Conservation (phyloP, 371 early-diverging fungal species). For the Apophysomyces sp. region DNA sequence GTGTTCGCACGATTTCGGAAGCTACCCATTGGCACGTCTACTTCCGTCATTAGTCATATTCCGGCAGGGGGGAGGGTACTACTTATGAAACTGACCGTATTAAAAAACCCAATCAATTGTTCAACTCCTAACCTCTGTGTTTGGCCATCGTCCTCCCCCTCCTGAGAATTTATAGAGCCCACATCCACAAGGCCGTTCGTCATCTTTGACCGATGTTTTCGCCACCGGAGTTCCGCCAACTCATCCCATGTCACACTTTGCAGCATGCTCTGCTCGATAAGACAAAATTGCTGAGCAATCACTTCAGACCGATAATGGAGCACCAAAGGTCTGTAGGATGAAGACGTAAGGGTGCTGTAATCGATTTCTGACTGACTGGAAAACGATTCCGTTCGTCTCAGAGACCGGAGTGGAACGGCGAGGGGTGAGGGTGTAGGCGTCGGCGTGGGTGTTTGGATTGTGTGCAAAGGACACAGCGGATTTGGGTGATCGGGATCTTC, state of each 20-base stretch:
- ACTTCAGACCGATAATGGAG: slow-evolving; percentile 41
- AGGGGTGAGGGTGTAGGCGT: background rate
- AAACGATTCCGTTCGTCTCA: background rate
- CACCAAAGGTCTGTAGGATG: slow-evolving; percentile 35
- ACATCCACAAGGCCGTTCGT: slow-evolving; percentile 10
- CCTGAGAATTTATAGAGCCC: slow-evolving; percentile 3
- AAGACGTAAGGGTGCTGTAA: background rate
- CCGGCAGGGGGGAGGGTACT: background rate
- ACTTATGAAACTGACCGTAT: slow-evolving; percentile 27
- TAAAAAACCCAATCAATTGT: slow-evolving; percentile 39
- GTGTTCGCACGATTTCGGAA: slow-evolving; percentile 42
- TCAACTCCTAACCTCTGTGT: slow-evolving; percentile 25
- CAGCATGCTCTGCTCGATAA: slow-evolving; percentile 54
- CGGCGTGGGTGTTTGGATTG: background rate
- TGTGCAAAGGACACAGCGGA: slow-evolving; percentile 15
- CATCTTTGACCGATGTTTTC: slow-evolving; percentile 22
- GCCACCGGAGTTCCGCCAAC: slow-evolving; percentile 52
- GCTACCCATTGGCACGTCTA: slow-evolving; percentile 53
- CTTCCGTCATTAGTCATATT: background rate
- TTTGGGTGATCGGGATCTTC: slow-evolving; percentile 14
- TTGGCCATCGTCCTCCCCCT: background rate
- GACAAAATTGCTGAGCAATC: slow-evolving; percentile 53
- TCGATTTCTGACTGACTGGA: background rate
- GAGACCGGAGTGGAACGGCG: background rate
- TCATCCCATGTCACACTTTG: slow-evolving; percentile 60